These are phyloP conservation scores for Chloromonas sp. DNA, from an alignment of 163 green algal genomes.

Conservation along the genomic window DNA sequence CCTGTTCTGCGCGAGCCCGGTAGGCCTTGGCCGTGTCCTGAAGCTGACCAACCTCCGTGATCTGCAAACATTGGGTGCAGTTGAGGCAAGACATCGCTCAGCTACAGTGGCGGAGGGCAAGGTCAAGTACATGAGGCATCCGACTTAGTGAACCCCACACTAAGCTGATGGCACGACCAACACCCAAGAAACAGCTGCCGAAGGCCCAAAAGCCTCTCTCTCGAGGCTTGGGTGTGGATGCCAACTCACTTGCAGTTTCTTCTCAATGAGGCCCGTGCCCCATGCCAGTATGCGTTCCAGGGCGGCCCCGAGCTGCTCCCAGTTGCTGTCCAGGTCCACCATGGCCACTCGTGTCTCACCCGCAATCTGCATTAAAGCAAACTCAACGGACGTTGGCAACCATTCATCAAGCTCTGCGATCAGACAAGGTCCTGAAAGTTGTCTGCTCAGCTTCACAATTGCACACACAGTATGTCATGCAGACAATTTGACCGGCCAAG, in stretches of 20 bases:
- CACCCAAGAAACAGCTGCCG: too few species aligned
- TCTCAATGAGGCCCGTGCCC: conserved; percentile 12
- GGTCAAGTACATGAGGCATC: too few species aligned
- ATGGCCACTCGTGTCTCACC: background rate
- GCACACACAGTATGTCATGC: too few species aligned
- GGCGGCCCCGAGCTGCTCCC: conserved; percentile 18
- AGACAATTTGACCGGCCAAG: too few species aligned
- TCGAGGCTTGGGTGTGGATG: too few species aligned
- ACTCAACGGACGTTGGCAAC: too few species aligned
- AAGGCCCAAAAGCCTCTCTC: too few species aligned
- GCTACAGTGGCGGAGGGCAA: background rate
- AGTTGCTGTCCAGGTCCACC: conserved; percentile 19
- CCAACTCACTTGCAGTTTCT: conserved; percentile 18
- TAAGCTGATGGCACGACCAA: too few species aligned
- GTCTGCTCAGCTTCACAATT: too few species aligned
- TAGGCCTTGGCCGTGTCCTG: background rate
- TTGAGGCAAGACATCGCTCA: background rate
- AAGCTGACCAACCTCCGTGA: background rate
- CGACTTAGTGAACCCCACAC: too few species aligned
- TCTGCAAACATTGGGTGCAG: background rate
- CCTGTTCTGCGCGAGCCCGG: background rate
- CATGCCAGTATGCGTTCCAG: conserved; percentile 19
- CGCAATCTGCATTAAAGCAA: background rate
- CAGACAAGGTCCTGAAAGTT: too few species aligned
- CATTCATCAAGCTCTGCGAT: too few species aligned